Percentiles rank a stretch among this genome's conserved stretches.
Evolutionary conservation across 768 basidiomycete species (phyloP).

Genomic region (Macrolepiota albuminosa): DNA sequence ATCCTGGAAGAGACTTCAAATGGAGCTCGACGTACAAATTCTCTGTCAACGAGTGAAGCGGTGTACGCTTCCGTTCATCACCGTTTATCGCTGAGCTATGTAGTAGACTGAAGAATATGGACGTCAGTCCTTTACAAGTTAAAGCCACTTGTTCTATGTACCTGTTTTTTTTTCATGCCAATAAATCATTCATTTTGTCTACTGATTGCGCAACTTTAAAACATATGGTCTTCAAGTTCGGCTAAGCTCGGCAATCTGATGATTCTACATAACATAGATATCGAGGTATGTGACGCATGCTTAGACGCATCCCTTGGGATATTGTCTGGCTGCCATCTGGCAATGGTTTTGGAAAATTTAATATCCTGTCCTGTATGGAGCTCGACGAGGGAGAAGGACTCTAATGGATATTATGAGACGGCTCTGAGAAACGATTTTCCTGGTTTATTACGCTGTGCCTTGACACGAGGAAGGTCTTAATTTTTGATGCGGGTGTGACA

Average conservation of each 20-base stretch:
- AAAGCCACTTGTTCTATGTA: background rate
- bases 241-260: background rate
- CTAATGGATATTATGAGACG: background rate
- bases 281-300: no score
- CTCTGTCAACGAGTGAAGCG: slow-evolving; percentile 24
- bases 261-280: no score
- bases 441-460: background rate
- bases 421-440: background rate
- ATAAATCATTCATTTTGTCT: background rate
- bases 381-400: no score
- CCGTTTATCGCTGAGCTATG: background rate
- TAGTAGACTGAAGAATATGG: background rate
- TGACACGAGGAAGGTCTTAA: background rate
- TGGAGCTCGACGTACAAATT: slow-evolving; percentile 48
- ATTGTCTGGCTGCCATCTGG: no score
- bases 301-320: no score
- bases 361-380: no score
- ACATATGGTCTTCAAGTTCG: background rate
- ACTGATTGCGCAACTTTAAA: background rate
- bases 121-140: background rate
- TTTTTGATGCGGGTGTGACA: background rate
- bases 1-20: slow-evolving; percentile 35
- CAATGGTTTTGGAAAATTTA: no score
- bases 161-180: background rate
- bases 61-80: background rate